Base-by-base conservation (phyloP, 768 basidiomycete genomes). In the Pleurotus eryngii region DNA sequence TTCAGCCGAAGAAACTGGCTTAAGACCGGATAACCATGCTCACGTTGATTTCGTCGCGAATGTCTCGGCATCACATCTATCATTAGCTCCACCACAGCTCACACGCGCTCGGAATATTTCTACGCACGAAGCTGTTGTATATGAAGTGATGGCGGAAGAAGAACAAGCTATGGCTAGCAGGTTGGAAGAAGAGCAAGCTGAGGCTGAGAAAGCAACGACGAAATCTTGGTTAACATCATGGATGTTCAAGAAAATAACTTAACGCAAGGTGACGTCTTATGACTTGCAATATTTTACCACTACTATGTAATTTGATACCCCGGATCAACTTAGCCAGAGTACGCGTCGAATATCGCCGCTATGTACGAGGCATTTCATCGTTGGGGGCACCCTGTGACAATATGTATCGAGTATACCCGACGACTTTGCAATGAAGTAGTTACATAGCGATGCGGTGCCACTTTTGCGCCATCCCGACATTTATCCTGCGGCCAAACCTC, bases 91-190 rank as follows among this genome's bases (percentile, higher is more conserved):
- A 67, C 64, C 14, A 72, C 75, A 27, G 57, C 64, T 17, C 76
- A 76, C n/a, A 69, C 72, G 72, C 50, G 65, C 69, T 43, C 71
- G 69, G 18, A 80, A 76, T 58, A 71, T 87, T n/a, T 78, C 84
- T 14, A 74, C 83, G 3, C 80, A 80, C 7, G 78, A 85, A 59
- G 89, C 87, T 8, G 85, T 90, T 42, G 75, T 81, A 50, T 79
- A 81, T 46, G 89, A 90, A 62, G 82, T 87, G 42, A 75, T 89
- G 40, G 86, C 82, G 39, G 88, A 91, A 67, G 89, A 90, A 68
- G 76, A 81, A 58, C 73, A 80, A 14, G 86, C 81, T 4, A 71
- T 81, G 24, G 74, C 76, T 30, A 76, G 82, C 60, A 73, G 81
- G 46, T 63, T 83, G 49, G 76, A 82, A 62, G 77, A 78, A 47